These are phyloP conservation scores for Fraxinus ornus DNA, from an alignment of 305 asterid genomes.

Conservation along the genomic window DNA sequence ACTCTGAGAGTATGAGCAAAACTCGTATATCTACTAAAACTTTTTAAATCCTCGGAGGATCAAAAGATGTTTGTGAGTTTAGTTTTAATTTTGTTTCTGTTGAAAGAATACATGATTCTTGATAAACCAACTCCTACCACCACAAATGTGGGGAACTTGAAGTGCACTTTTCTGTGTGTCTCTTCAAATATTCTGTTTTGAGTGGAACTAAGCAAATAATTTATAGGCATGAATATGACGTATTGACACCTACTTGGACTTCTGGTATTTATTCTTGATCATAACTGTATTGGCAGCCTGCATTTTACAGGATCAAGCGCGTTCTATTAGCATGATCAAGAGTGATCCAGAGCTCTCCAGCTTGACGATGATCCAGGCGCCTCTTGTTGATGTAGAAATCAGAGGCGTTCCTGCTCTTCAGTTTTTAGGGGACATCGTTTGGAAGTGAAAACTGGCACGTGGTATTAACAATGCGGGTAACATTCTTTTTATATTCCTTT, in stretches of 20 bases:
- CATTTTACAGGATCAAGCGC: constrained; percentile 70
- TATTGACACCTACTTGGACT: not conserved
- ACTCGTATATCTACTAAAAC: not conserved
- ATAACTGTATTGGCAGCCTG: not conserved
- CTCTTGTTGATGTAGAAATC: constrained; percentile 85
- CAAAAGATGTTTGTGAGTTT: not conserved
- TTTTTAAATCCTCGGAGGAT: not conserved
- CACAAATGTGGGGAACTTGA: not conserved
- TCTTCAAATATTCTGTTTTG: not conserved
- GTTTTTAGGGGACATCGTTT: constrained; percentile 74
- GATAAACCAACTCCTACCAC: not conserved
- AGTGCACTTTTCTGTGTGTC: not conserved
- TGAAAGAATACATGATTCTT: not conserved
- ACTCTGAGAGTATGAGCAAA: not conserved
- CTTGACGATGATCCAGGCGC: constrained; percentile 64
- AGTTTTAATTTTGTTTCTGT: not conserved
- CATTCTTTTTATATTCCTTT: not conserved
- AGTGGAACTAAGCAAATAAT: not conserved
- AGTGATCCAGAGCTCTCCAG: constrained; percentile 58
- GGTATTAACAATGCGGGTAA: not conserved
- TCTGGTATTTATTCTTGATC: not conserved
- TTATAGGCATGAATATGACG: not conserved
- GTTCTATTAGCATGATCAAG: constrained; percentile 52
- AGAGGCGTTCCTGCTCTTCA: constrained; percentile 90
- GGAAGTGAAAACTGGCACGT: constrained; percentile 48